phyloP scores from a whole-genome alignment of 129 eudicot species.

The Saposhnikovia divaricata region DNA sequence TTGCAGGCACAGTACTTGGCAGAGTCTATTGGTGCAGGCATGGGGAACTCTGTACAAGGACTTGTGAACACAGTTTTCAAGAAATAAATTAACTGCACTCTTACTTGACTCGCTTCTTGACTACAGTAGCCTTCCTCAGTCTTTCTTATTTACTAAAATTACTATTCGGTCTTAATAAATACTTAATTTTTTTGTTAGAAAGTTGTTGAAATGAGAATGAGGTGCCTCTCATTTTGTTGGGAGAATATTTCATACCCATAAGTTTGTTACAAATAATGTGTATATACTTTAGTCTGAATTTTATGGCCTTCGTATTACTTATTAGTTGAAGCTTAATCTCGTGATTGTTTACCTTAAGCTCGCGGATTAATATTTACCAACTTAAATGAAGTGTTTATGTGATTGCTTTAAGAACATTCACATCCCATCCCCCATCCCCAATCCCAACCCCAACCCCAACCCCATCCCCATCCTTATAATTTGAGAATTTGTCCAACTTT shows the following conservation, averaged over 20 bases:
- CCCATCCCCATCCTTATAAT: too few species aligned
- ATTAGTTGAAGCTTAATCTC: too few species aligned
- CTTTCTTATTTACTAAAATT: background rate
- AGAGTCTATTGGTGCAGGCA: constrained; percentile 83
- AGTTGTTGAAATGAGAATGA: background rate
- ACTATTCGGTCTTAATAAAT: background rate
- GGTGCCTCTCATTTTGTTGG: background rate
- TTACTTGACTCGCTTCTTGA: background rate
- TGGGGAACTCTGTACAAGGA: constrained; percentile 66
- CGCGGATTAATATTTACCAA: too few species aligned
- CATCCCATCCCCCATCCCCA: too few species aligned
- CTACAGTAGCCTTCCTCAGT: background rate
- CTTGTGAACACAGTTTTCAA: constrained; percentile 41
- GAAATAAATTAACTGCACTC: constrained; percentile 11
- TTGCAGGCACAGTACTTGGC: constrained; percentile 75
- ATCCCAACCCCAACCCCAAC: too few species aligned
- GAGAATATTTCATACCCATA: background rate
- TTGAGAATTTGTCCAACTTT: too few species aligned
- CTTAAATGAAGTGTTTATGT: too few species aligned
- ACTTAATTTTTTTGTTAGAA: background rate
- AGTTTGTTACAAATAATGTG: background rate
- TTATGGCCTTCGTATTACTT: too few species aligned
- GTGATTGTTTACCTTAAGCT: too few species aligned
- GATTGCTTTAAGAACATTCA: too few species aligned
- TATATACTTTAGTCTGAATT: background rate